Conservation (phyloP, 805 yeast species). For the Metschnikowia baotianmanensis region DNA sequence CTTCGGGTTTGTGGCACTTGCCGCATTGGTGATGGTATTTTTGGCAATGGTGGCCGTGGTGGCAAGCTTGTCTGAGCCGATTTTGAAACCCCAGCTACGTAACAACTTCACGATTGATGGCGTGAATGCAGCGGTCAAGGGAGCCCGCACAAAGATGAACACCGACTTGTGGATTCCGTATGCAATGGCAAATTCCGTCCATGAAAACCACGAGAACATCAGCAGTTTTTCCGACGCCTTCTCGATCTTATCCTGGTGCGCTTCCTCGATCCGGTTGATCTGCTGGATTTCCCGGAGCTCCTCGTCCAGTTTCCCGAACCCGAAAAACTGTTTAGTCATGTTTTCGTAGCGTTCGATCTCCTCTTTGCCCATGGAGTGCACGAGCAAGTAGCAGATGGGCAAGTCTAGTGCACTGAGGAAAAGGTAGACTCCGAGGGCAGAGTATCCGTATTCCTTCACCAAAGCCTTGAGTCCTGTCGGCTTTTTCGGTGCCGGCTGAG, state of each 20-base stretch:
- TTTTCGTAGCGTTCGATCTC: constrained; percentile 67
- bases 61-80: constrained; percentile 52
- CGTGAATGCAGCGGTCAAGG: constrained; percentile 88
- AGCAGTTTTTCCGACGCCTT: constrained; percentile 18
- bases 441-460: constrained; percentile 83
- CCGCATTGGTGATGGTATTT: constrained; percentile 30
- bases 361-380: constrained; percentile 86
- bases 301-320: constrained; percentile 52
- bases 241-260: constrained; percentile 23
- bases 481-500: constrained; percentile 19
- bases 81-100: constrained; percentile 75
- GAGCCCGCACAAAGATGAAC: constrained; percentile 71
- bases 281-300: constrained; percentile 38
- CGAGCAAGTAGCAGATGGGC: constrained; percentile 78
- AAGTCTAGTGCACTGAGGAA: constrained; percentile 72
- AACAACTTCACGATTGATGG: constrained; percentile 70
- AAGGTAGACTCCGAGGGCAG: constrained; percentile 84
- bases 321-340: constrained; percentile 56
- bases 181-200: constrained; percentile 87
- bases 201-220: constrained; percentile 41
- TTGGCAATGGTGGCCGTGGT: constrained; percentile 32
- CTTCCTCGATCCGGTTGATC: constrained; percentile 30
- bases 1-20: constrained; percentile 42
- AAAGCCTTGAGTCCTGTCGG: constrained; percentile 58
- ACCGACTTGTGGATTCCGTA: constrained; percentile 91